These are phyloP conservation scores for Erodium texanum DNA, from an alignment of 441 rosid genomes.

Conservation along the genomic window DNA sequence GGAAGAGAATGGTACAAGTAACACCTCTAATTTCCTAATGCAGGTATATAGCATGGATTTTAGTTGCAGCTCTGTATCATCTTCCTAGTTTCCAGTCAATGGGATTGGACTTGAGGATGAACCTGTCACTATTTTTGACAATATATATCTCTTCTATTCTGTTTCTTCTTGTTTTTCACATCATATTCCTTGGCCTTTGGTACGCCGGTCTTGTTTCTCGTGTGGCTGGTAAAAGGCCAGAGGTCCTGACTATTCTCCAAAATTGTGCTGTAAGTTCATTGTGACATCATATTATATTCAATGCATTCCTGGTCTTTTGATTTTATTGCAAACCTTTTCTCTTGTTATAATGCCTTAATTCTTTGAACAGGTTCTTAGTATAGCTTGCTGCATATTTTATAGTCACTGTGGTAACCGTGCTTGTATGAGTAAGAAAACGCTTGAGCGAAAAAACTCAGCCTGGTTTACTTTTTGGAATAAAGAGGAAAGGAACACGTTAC, in stretches of 20 bases:
- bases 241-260: constrained; percentile 80
- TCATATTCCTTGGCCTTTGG: constrained; percentile 85
- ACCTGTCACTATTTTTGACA: constrained; percentile 85
- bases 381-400: constrained; percentile 96
- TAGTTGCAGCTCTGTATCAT: constrained; percentile 94
- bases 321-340: constrained; percentile 6
- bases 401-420: constrained; percentile 98
- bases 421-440: constrained; percentile 46
- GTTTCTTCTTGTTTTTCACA: constrained; percentile 89
- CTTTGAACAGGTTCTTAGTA: constrained; percentile 70
- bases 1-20: constrained; percentile 7
- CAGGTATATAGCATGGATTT: constrained; percentile 98
- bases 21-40: constrained; percentile 17
- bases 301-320: background rate
- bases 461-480: constrained; percentile 75
- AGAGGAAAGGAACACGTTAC: constrained; percentile 61
- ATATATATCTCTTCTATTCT: constrained; percentile 76
- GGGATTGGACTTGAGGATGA: constrained; percentile 99
- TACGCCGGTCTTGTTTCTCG: constrained; percentile 90
- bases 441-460: constrained; percentile 42
- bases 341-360: constrained; percentile 13
- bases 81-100: constrained; percentile 98
- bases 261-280: constrained; percentile 76
- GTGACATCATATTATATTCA: background rate
- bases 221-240: constrained; percentile 93